Evolutionary conservation across 495 filamentous ascomycete species (phyloP).

Genomic region (Neurospora terricola): DNA sequence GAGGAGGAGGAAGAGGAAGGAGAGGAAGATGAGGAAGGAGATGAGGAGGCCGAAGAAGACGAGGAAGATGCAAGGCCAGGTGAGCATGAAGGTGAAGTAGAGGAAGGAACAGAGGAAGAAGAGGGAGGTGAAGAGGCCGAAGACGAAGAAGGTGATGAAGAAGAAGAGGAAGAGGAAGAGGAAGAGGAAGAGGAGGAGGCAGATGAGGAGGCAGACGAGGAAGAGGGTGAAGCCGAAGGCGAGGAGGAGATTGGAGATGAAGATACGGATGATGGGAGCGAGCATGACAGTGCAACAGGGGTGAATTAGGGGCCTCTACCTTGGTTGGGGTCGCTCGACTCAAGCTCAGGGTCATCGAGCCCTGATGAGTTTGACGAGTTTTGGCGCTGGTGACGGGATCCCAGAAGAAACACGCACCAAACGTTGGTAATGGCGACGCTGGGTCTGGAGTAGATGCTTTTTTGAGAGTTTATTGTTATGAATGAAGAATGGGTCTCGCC

Average conservation of each 20-base stretch:
- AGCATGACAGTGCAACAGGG: not conserved
- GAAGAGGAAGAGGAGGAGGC: not conserved
- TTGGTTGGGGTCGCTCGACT: not conserved
- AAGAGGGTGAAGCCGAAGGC: slow-evolving; percentile 1
- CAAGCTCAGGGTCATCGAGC: not conserved
- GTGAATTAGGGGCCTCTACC: not conserved
- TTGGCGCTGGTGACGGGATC: not conserved
- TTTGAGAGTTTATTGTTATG: not conserved
- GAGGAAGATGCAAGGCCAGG: not conserved
- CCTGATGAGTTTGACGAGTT: not conserved
- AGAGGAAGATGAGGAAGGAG: not conserved
- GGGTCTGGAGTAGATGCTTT: not conserved
- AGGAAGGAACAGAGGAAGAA: not conserved
- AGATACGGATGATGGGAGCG: not conserved
- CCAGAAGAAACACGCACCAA: not conserved
- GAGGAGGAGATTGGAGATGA: not conserved
- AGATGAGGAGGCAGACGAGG: not conserved
- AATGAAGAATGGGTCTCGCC: not conserved
- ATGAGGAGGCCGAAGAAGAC: not conserved
- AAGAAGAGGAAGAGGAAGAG: not conserved
- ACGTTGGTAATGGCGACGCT: not conserved
- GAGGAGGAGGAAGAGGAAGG: slow-evolving; percentile 2
- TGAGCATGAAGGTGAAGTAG: slow-evolving; percentile 2
- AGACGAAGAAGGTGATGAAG: not conserved
- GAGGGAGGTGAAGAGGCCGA: not conserved